Conservation (phyloP, 495 filamentous ascomycete genomes). For the Penicillium manginii region DNA sequence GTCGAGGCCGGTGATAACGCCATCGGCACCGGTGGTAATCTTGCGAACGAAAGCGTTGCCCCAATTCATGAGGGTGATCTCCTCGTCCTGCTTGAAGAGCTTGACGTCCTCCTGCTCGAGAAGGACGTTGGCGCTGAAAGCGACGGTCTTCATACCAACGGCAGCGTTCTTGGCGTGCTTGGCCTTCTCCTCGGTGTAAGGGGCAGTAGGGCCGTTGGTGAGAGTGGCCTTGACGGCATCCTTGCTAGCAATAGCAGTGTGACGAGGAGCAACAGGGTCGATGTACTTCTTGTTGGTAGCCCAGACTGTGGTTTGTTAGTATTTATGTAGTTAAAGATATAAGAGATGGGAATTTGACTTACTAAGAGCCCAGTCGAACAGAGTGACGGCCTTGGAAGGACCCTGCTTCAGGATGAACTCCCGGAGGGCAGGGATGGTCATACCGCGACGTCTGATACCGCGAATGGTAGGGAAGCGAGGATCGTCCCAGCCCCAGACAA, state of each 20-base stretch:
- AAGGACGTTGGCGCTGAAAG: slow-evolving; percentile 69
- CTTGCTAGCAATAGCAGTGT: slow-evolving; percentile 76
- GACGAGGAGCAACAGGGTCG: slow-evolving; percentile 82
- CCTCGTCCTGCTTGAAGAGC: slow-evolving; percentile 80
- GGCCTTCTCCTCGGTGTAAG: slow-evolving; percentile 73
- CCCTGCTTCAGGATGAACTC: slow-evolving; percentile 95
- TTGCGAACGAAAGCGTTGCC: slow-evolving; percentile 87
- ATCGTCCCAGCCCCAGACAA: slow-evolving; percentile 93
- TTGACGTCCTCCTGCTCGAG: slow-evolving; percentile 87
- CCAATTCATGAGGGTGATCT: slow-evolving; percentile 96
- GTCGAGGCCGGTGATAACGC: slow-evolving; percentile 67
- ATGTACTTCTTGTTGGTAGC: slow-evolving; percentile 95
- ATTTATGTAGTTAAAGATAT: neutral
- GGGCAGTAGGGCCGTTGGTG: slow-evolving; percentile 65
- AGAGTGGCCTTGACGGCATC: slow-evolving; percentile 69
- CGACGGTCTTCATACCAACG: slow-evolving; percentile 82
- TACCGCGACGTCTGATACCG: slow-evolving; percentile 84
- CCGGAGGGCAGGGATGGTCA: slow-evolving; percentile 85
- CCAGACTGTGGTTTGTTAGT: slow-evolving; percentile 58
- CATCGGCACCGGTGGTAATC: slow-evolving; percentile 60
- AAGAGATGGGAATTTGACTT: neutral
- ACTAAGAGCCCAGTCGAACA: slow-evolving; percentile 82
- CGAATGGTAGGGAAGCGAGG: slow-evolving; percentile 94
- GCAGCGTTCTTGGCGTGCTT: slow-evolving; percentile 86
- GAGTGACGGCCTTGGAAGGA: slow-evolving; percentile 83